Conservation (phyloP, 2,329 filamentous ascomycete species). For the Hypoxylon sp. region DNA sequence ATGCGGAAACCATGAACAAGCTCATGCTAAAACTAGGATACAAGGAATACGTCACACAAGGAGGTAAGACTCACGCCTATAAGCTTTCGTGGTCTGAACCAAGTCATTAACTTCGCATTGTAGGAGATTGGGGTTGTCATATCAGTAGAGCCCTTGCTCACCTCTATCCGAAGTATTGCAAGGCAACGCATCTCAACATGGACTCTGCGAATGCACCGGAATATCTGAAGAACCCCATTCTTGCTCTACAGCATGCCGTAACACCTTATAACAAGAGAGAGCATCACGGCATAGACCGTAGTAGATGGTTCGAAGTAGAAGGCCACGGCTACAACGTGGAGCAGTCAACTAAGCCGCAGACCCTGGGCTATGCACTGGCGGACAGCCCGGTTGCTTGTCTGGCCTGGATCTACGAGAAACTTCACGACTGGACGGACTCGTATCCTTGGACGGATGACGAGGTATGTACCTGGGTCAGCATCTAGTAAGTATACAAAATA, state of each 20-base stretch:
- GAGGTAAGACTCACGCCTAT: slow-evolving; percentile 33
- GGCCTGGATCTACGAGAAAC: slow-evolving; percentile 85
- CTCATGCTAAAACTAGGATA: slow-evolving; percentile 78
- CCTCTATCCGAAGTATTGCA: slow-evolving; percentile 67
- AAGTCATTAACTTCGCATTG: neutral
- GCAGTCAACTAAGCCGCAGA: slow-evolving; percentile 78
- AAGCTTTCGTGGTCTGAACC: neutral
- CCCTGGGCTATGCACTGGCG: slow-evolving; percentile 74
- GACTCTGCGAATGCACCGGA: slow-evolving; percentile 61
- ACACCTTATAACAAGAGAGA: slow-evolving; percentile 66
- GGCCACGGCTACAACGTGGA: slow-evolving; percentile 69
- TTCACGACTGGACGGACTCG: slow-evolving; percentile 79
- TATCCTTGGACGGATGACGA: slow-evolving; percentile 83
- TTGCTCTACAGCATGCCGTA: slow-evolving; percentile 67
- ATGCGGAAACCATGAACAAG: slow-evolving; percentile 73
- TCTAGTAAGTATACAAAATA: no score
- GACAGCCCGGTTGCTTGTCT: slow-evolving; percentile 78
- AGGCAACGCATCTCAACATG: slow-evolving; percentile 72
- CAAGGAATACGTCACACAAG: slow-evolving; percentile 61
- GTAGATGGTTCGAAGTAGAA: slow-evolving; percentile 67
- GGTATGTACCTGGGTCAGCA: slow-evolving; percentile 77
- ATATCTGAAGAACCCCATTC: slow-evolving; percentile 63
- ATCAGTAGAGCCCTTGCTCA: slow-evolving; percentile 72
- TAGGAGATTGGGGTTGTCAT: slow-evolving; percentile 76
- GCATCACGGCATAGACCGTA: slow-evolving; percentile 63